Percentiles rank a stretch among this genome's conserved stretches.
phyloP scores from a whole-genome alignment of 768 basidiomycete genomes.

The Vishniacozyma victoriae region DNA sequence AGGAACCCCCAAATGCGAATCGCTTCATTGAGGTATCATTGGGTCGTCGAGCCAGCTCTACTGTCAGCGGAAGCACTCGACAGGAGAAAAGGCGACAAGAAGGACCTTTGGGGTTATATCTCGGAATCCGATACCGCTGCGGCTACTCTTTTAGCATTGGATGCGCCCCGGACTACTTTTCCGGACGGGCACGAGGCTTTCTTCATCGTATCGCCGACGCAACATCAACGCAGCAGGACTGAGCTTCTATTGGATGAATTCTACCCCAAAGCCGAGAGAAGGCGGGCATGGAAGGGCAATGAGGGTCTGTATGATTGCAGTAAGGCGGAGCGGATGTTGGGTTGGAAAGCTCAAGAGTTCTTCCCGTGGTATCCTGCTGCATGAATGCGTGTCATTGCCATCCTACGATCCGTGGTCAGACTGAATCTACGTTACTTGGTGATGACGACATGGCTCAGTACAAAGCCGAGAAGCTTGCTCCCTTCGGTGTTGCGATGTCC shows the following conservation, averaged over 20 bases:
- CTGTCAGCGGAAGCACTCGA: slow-evolving; percentile 49
- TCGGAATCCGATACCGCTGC: slow-evolving; percentile 61
- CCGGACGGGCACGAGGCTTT: slow-evolving; percentile 59
- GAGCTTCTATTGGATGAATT: slow-evolving; percentile 51
- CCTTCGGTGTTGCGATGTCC: too few relatives aligned
- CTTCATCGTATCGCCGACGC: slow-evolving; percentile 59
- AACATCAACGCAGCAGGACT: slow-evolving; percentile 49
- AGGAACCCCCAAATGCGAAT: slow-evolving; percentile 59
- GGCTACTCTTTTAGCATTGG: slow-evolving; percentile 60
- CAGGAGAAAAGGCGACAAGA: slow-evolving; percentile 12
- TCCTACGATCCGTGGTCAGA: too few relatives aligned
- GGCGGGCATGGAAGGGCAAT: slow-evolving; percentile 31
- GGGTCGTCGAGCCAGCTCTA: slow-evolving; percentile 7
- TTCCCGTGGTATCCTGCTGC: too few relatives aligned
- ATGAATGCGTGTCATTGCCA: too few relatives aligned
- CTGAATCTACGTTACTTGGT: too few relatives aligned
- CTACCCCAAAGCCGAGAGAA: slow-evolving; percentile 48
- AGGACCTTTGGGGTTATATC: slow-evolving; percentile 63
- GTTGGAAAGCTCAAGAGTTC: slow-evolving; percentile 53
- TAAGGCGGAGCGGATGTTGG: slow-evolving; percentile 58
- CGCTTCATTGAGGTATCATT: slow-evolving; percentile 57
- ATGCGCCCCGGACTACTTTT: slow-evolving; percentile 43
- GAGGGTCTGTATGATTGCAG: slow-evolving; percentile 59
- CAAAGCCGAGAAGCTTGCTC: too few relatives aligned
- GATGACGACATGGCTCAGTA: too few relatives aligned